Evolutionary conservation across 2,329 filamentous ascomycete species (phyloP).

Genomic region (Dothistroma pini): DNA sequence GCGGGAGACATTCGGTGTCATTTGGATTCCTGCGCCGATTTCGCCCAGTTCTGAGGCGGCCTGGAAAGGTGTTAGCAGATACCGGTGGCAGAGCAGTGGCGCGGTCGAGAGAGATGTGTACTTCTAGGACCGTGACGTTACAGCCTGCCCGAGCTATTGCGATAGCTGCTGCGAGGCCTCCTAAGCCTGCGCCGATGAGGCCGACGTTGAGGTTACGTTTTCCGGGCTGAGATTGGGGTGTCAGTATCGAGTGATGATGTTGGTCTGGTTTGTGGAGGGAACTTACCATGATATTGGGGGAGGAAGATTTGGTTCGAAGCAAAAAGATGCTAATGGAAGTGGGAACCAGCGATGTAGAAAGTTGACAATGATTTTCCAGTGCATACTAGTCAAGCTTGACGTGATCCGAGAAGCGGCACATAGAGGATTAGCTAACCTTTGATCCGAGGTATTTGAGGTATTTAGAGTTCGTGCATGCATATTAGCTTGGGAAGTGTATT

Average conservation of each 20-base stretch:
- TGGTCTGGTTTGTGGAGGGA: background rate
- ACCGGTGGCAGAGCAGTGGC: background rate
- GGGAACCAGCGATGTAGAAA: too few species aligned
- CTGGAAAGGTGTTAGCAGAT: background rate
- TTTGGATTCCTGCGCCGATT: slow-evolving; percentile 28
- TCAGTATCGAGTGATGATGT: background rate
- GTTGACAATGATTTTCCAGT: too few species aligned
- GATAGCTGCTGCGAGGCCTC: slow-evolving; percentile 41
- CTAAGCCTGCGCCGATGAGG: slow-evolving; percentile 36
- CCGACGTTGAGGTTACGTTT: slow-evolving; percentile 14
- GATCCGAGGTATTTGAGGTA: background rate
- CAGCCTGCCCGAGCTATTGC: slow-evolving; percentile 35
- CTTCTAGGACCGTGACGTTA: slow-evolving; percentile 39
- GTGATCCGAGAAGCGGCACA: too few species aligned
- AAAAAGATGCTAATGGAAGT: too few species aligned
- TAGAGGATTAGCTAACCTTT: background rate
- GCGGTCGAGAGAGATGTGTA: background rate
- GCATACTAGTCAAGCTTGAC: too few species aligned
- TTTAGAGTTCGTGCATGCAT: background rate
- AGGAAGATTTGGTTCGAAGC: too few species aligned
- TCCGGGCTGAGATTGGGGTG: background rate
- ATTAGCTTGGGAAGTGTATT: background rate
- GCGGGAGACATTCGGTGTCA: slow-evolving; percentile 36
- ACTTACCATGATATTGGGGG: background rate
- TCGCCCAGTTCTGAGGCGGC: slow-evolving; percentile 38